Conservation (phyloP, 2,329 filamentous ascomycete species). For the Grosmannia clavigera region DNA sequence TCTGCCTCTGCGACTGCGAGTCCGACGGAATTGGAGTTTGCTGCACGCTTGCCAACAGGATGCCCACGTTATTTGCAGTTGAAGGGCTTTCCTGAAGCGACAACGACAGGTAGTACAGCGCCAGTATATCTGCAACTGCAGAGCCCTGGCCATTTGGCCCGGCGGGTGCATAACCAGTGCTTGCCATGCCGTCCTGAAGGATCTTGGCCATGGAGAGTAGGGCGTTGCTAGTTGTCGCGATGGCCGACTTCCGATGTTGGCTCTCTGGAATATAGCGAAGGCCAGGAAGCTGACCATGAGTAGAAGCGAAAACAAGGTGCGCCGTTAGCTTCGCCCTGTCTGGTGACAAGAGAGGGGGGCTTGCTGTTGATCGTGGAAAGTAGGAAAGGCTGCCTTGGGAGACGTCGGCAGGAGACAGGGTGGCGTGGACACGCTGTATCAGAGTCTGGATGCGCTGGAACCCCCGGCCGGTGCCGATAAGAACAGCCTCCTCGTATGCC, state of each 20-base stretch:
- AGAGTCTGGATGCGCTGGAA: constrained; percentile 63
- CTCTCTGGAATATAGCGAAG: constrained; percentile 60
- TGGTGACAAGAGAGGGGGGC: constrained; percentile 69
- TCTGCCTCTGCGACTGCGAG: neutral
- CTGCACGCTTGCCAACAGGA: constrained; percentile 88
- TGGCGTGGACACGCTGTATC: constrained; percentile 63
- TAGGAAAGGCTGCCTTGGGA: constrained; percentile 4
- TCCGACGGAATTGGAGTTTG: constrained; percentile 30
- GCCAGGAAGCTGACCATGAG: constrained; percentile 64
- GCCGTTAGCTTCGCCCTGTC: constrained; percentile 75
- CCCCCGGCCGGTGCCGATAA: constrained; percentile 68
- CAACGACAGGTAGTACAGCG: constrained; percentile 88
- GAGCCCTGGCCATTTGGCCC: constrained; percentile 49
- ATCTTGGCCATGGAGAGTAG: constrained; percentile 92
- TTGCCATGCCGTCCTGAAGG: constrained; percentile 90
- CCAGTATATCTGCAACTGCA: constrained; percentile 82
- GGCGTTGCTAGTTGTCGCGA: constrained; percentile 92
- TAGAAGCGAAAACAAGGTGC: constrained; percentile 64
- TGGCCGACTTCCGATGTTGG: constrained; percentile 61
- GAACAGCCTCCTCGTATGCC: constrained; percentile 88
- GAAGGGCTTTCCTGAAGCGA: constrained; percentile 93
- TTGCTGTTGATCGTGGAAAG: constrained; percentile 20
- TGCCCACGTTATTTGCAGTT: constrained; percentile 96
- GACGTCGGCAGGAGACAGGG: constrained; percentile 41
- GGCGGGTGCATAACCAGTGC: constrained; percentile 37